Evolutionary conservation across 768 basidiomycete genomes (phyloP), one percentile per base, ranked within the genome.

Genomic region (Tricholoma furcatifolium): DNA sequence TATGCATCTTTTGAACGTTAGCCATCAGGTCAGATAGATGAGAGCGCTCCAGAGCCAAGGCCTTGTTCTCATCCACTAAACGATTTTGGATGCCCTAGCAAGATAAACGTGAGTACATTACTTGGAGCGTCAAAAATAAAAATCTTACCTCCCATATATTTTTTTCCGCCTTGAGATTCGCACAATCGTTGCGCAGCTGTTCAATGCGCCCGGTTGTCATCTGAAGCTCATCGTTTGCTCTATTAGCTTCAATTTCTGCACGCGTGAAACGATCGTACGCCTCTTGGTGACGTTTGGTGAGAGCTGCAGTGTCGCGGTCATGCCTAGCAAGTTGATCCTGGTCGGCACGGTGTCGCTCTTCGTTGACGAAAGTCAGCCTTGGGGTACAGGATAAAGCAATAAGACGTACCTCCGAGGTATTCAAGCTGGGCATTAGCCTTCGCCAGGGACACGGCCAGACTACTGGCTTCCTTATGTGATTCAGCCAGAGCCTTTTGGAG

Each of bases 121-220:
- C 39, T 20, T n/a, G 8, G 27, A 27, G 27, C 27, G 35, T 14
- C 9, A 35, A 18, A 11, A 23, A 18, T 21, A n/a, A 31, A 24
- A 31, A 1, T 63, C 79, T 30, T 47, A 91, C 93, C 85, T 92
- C 91, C 88, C 89, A 93, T 32, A 95, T 90, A 63, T 84, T 87
- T 75, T 93, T 95, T 78, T 98, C 96, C 0, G 93, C 94, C 39
- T 88, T 84, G 15, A 97, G 79, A 65, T 91, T 95, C 2, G 91
- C 88, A 57, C 78, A 82, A 61, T 98, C 95, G 59, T 89, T 91
- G 9, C 91, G 83, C 35, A 93, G 72, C 52, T 89, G 85, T 56
- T 95, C 92, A 14, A 87, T 70, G 20, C 79, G 77, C 21, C 79
- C 74, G 55, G 81, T 83, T 2, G 83, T 75, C 6, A 75, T 67